Conservation (phyloP, 768 basidiomycete species). For the Podaxis carcinomalis region DNA sequence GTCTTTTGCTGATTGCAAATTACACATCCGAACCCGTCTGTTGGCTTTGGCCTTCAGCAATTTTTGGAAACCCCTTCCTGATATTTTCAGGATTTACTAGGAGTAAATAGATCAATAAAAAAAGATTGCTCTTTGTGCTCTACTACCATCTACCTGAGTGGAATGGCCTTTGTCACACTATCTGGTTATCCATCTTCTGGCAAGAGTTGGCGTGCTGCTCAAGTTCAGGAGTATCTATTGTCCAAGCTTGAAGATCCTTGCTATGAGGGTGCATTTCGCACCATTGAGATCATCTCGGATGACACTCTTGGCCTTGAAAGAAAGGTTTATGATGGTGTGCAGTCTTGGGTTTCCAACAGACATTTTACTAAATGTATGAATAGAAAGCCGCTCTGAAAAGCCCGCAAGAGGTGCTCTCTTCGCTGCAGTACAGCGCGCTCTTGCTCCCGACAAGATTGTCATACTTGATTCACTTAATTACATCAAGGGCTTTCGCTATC, state of each 20-base stretch:
- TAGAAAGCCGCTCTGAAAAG: constrained; percentile 83
- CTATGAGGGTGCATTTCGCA: constrained; percentile 49
- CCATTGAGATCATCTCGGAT: constrained; percentile 63
- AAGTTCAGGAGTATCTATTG: constrained; percentile 60
- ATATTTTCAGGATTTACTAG: constrained; percentile 2
- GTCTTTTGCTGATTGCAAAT: constrained; percentile 97
- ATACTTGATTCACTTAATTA: constrained; percentile 93
- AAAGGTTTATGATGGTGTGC: constrained; percentile 70
- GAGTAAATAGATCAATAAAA: neutral
- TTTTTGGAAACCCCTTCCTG: constrained; percentile 66
- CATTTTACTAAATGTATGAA: neutral
- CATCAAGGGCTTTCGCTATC: constrained; percentile 98
- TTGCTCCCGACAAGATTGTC: constrained; percentile 71
- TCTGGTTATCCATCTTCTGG: constrained; percentile 87
- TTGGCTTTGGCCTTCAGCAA: constrained; percentile 85
- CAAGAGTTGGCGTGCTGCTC: constrained; percentile 68
- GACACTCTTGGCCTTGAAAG: constrained; percentile 61
- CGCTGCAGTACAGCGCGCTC: constrained; percentile 72
- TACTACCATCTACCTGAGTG: neutral
- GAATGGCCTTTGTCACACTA: constrained; percentile 91
- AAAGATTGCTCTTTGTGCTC: constrained; percentile 7
- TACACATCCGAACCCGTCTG: constrained; percentile 95
- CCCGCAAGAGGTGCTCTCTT: constrained; percentile 82
- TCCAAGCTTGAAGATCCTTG: constrained; percentile 39
- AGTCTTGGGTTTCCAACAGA: neutral